These are phyloP conservation scores for Voacanga thouarsii DNA, from an alignment of 257 asterid species.

Conservation along the genomic window DNA sequence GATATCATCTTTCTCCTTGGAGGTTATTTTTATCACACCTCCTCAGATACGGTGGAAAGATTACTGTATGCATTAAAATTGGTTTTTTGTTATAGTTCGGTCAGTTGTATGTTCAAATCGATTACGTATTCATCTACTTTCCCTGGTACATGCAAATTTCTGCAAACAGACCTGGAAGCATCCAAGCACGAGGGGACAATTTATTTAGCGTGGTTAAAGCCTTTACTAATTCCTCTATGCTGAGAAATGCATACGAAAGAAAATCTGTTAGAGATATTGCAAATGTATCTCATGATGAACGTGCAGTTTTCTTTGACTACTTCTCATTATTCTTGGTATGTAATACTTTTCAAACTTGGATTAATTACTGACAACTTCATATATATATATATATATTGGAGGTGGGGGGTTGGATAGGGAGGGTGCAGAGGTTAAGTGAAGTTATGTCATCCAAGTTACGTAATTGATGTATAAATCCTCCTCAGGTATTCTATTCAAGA, in stretches of 20 bases:
- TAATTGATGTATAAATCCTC: conserved; percentile 26
- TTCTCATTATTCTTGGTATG: conserved; percentile 74
- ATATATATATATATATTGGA: too few species aligned
- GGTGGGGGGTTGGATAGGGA: neutral
- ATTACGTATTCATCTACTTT: conserved; percentile 18
- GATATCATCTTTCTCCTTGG: conserved; percentile 95
- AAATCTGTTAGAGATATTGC: conserved; percentile 42
- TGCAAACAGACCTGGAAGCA: conserved; percentile 86
- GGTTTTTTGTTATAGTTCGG: conserved; percentile 53
- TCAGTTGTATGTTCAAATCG: conserved; percentile 23
- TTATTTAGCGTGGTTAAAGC: conserved; percentile 68
- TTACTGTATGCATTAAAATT: conserved; percentile 79
- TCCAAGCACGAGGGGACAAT: conserved; percentile 99
- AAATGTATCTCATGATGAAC: conserved; percentile 43
- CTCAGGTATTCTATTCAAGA: conserved; percentile 73
- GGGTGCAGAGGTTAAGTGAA: neutral
- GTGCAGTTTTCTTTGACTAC: conserved; percentile 73
- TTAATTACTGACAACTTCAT: neutral
- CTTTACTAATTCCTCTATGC: conserved; percentile 71
- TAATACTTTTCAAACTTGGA: conserved; percentile 14
- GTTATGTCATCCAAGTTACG: neutral
- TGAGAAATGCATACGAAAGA: conserved; percentile 70
- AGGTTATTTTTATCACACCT: conserved; percentile 92
- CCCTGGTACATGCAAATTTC: conserved; percentile 30
- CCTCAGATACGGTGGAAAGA: conserved; percentile 97